Evolutionary conservation across 2,329 filamentous ascomycete genomes (phyloP), one percentile per base, ranked within the genome.

Genomic region (Diaporthe citrichinensis): DNA sequence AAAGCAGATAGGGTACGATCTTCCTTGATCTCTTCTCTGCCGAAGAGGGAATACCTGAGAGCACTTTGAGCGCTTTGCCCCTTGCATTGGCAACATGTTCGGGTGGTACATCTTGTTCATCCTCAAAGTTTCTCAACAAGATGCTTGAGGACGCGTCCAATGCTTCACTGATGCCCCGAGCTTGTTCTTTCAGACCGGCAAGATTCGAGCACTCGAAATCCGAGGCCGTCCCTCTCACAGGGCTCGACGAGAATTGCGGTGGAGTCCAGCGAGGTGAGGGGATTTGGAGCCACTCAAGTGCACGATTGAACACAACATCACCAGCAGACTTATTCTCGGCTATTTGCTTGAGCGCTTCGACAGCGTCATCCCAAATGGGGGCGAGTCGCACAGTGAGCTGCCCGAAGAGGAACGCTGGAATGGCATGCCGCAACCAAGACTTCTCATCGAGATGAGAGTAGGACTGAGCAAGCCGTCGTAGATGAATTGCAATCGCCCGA

Each of bases 201-300:
- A 96, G 82, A 78, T 97, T 95, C 28, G 92, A 93, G 82, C 96
- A 98, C 82, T 98, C 93, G 79, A 98, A 99, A 78, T 97, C 92
- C 1, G 92, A 95, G 39, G 88, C 85, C 3, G 81, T 81, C 20
- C 83, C 85, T 36, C 80, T 80, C 3, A 84, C 78, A 36, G 82
- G 81, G 23, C 83, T 79, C 2, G 81, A 75, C 20, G 82, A 80
- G 58, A 80, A 81, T 36, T 80, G 81, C 1, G 87, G 83, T 0
- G 88, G 87, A 1, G 86, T 86, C 87, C 90, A 91, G 65, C 87
- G 85, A 57, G 88, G 85, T 3, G 91, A 92, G 1, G 90, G 85
- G 4, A 88, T 84, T 53, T 90, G 86, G 7, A 98, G 85, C 96
- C 96, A 98, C 71, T 90, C 87, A 80, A 98, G 94, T 0, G 94